Evolutionary conservation across 108 stramenopile genomes (phyloP).

Genomic region (Licmophora abbreviata): DNA sequence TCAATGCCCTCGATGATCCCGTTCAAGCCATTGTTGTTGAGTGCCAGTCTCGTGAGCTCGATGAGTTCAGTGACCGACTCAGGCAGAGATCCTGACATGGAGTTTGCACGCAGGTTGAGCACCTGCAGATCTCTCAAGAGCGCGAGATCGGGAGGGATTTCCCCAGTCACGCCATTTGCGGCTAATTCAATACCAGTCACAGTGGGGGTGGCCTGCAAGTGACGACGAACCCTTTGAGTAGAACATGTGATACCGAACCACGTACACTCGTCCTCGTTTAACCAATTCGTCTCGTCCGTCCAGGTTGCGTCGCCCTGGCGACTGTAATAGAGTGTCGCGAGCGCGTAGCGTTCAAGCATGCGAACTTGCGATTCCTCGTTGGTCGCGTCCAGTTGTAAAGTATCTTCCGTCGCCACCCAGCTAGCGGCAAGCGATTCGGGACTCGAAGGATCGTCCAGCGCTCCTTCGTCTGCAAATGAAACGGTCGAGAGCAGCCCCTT

Average conservation of each 20-base stretch:
- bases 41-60: no score
- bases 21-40: no score
- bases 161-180: constrained; percentile 30
- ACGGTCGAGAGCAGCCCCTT: not conserved
- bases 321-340: constrained; percentile 8
- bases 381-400: constrained; percentile 9
- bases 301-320: not conserved
- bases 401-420: constrained; percentile 5
- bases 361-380: constrained; percentile 8
- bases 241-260: constrained; percentile 20
- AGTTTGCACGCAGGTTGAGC: no score
- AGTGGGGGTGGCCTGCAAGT: no score
- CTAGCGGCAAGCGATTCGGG: not conserved
- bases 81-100: no score
- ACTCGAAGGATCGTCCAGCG: not conserved
- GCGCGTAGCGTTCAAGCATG: constrained; percentile 13
- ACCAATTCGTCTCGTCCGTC: constrained; percentile 13
- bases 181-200: constrained; percentile 14
- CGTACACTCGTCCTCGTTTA: constrained; percentile 15
- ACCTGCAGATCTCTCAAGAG: no score
- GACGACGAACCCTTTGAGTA: no score
- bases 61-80: no score
- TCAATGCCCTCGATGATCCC: no score
- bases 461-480: not conserved
- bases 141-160: constrained; percentile 33